Base-by-base conservation (phyloP, 2,329 filamentous ascomycete genomes). In the Stromatinia cepivora region DNA sequence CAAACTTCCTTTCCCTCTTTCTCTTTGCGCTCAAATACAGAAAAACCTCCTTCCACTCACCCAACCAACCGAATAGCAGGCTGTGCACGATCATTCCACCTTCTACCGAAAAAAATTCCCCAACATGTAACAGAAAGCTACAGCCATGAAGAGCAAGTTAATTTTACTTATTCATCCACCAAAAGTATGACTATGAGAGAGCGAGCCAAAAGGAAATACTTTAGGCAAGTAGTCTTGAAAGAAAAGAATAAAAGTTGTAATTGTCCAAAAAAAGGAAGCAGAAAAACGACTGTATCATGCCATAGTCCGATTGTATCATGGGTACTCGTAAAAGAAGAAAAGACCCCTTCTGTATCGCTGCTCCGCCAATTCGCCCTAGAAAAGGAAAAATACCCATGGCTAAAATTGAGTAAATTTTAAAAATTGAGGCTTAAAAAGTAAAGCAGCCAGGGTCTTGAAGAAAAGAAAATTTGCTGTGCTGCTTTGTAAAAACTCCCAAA, bases 241-340 rank as follows among this genome's bases (percentile, higher is more conserved):
- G 25, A 34, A 22, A 17, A 50, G 59, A 62, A 62, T 50, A 50
- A 50, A 62, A 62, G 9, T 6, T 62, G 28, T 50, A 62, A 50
- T 25, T 62, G 45, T 62, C 59, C 59, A 62, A 48, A 67, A 52
- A 39, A 31, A 36, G 28, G 39, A 39, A 54, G 45, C 1, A 58
- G 34, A 42, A 31, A 17, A 42, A 67, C 56, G 34, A 62, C 48
- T 31, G 31, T 52, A 53, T 61, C 22, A 36, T 52, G n/a, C 28
- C 31, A 67, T 53, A 67, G 25, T 61, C 54, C 36, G 39, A 20
- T 36, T 66, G 22, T 36, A 48, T 66, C 56, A 53, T 67, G 66
- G 56, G 56, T 67, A 53, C 56, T 62, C 66, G 48, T 67, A 13
- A 61, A 67, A 62, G 54, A 15, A 36, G 53, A 45, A 67, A 53